Percentiles rank a stretch among this genome's conserved stretches.
Conservation (phyloP, 1,284 basidiomycete genomes). For the Ustilago cynodontis region DNA sequence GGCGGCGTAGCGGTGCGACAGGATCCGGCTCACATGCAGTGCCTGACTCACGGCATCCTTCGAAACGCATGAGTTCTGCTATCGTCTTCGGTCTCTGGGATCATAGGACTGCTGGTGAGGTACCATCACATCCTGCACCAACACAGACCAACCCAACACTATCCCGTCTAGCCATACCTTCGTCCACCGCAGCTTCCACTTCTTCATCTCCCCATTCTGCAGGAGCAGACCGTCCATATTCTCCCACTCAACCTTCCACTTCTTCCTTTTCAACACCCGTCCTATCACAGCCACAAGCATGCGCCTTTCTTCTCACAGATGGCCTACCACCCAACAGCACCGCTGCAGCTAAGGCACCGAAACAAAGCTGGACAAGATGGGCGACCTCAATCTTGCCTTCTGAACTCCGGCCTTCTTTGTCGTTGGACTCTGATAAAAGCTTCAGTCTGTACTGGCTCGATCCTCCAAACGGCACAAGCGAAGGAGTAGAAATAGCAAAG, state of each 20-base stretch:
- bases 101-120: conserved; percentile 27
- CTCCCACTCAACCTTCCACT: conserved; percentile 37
- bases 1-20: conserved; percentile 37
- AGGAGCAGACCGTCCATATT: conserved; percentile 52
- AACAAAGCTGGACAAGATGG: conserved; percentile 57
- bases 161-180: conserved; percentile 21
- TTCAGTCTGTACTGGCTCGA: conserved; percentile 61
- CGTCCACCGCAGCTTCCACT: conserved; percentile 5
- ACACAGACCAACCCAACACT: conserved; percentile 2
- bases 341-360: neutral
- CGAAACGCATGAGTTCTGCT: conserved; percentile 18
- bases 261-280: neutral
- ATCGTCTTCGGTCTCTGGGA: conserved; percentile 27
- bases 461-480: conserved; percentile 17
- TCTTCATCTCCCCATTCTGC: conserved; percentile 13
- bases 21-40: conserved; percentile 31
- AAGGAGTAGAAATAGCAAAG: conserved; percentile 48
- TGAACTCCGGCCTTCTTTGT: conserved; percentile 46
- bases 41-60: conserved; percentile 8
- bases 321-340: conserved; percentile 3
- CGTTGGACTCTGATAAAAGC: conserved; percentile 54
- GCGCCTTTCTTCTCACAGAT: conserved; percentile 25
- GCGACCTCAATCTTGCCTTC: conserved; percentile 53
- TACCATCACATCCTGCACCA: neutral
- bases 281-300: conserved; percentile 5